Base-by-base conservation (phyloP, 1,284 basidiomycete genomes). In the Mycosarcoma maydis region DNA sequence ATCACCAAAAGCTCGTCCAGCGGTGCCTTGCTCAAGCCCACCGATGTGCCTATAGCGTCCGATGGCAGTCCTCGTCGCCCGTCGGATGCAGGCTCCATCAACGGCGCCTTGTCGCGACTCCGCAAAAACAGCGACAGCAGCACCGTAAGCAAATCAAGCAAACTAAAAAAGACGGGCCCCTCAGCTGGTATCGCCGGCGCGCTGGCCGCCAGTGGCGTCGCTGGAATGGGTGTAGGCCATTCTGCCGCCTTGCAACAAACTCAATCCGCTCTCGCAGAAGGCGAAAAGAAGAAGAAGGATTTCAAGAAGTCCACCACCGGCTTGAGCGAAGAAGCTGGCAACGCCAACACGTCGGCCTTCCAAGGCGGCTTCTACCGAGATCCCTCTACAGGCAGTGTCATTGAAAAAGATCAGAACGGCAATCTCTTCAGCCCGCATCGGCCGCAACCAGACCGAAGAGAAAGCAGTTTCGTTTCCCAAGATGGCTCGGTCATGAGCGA, bases 111-210 rank as follows among this genome's bases (percentile, higher is more conserved):
- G 20, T 30, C 47, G 19, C 62, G 71, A 19, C 44, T 74, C 22
- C 64, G 74, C 45, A 74, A 72, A 37, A 64, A 72, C 45, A 72
- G 68, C 48, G 61, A 73, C 33, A 55, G 58, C 44, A 55, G 59
- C 48, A 53, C 42, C 45, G 34, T 47, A 24, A 60, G 47, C 48
- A 73, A 58, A 29, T 22, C 49, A 16, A 42, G 38, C 42, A 65
- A 66, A 39, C 13, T 17, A 13, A 58, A 55, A 36, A 70, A 65
- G 26, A 38, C 6, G 1, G 70, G 49, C 1, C 51, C 73, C 4
- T 48, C 52, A 1, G 56, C 43, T 10, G 75, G 76, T 22, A 78
- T 78, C 27, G 76, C 75, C 6, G 66, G 75, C n/a, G 76, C 76
- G 3, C 33, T 78, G 22, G 76, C 76, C 1, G 67, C 71, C 10